Base-by-base conservation (phyloP, 2,329 filamentous ascomycete species). In the Pseudogymnoascus sp. region DNA sequence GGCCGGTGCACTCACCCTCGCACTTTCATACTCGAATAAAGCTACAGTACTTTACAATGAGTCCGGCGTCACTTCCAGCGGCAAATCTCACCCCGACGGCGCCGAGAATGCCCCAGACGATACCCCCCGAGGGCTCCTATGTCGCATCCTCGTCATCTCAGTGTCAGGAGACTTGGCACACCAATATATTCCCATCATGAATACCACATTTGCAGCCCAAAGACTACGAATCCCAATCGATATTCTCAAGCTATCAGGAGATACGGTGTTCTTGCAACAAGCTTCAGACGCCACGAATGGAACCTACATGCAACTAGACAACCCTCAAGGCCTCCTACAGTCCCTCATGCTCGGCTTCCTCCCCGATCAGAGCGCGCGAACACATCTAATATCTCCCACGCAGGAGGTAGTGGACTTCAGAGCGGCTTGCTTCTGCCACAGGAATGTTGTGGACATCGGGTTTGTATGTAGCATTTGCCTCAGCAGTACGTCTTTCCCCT, bases 151-250 rank as follows among this genome's bases (percentile, higher is more conserved):
- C 61, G 87, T 97, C 66, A 74, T 99, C 61, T 96, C 90, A 58
- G 92, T 97, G 4, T 96, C 91, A 55, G 91, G 83, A 42, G 90
- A 93, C 69, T 84, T 96, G 0, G 86, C 92, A 4, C 89, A 84
- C 65, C 87, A 97, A 75, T 99, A 99, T 78, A 99, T 99, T 62
- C 89, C 93, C 0, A 94, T 96, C 68, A 99, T 99, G 94, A 99
- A 99, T 77, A 85, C 89, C 69, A 96, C 97, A 65, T 99, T 99
- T 75, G 94, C 94, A 2, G 94, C 93, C 63, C 90, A 96, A 71
- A 87, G 93, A 66, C 83, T 92, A 62, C 85, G 85, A 68, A 91
- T 99, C 66, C 90, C 92, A 25, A 92, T 99, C 70, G 94, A 99
- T 74, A 93, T 96, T 35, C 83, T 96, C 64, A 89, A 95, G 67